These are phyloP conservation scores for Solanum appendiculatum DNA, from an alignment of 257 asterid genomes.

Conservation along the genomic window DNA sequence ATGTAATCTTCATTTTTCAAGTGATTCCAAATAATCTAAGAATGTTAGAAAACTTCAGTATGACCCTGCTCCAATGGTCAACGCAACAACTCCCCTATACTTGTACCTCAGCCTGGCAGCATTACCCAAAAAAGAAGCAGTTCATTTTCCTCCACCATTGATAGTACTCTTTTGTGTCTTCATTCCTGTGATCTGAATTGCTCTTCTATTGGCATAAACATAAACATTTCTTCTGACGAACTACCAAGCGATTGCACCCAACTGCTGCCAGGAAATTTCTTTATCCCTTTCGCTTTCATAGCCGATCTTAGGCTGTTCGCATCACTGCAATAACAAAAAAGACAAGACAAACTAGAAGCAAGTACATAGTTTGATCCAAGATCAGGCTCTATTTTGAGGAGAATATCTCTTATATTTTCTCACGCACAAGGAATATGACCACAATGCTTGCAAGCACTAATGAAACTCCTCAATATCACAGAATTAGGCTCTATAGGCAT, in stretches of 20 bases:
- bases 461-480: too few species aligned
- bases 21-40: background rate
- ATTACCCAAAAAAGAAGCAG: background rate
- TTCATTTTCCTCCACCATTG: background rate
- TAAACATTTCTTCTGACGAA: background rate
- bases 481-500: too few species aligned
- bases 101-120: background rate
- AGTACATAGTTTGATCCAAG: conserved; percentile 68
- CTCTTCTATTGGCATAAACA: background rate
- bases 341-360: conserved; percentile 28
- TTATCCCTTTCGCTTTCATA: conserved; percentile 44
- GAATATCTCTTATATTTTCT: conserved; percentile 25
- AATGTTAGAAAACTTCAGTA: background rate
- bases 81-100: background rate
- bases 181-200: background rate
- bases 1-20: background rate
- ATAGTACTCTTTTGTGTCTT: background rate
- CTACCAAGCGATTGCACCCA: conserved; percentile 29
- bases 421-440: too few species aligned
- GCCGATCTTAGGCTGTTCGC: conserved; percentile 21
- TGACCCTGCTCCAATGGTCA: background rate
- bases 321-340: conserved; percentile 11
- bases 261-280: conserved; percentile 53
- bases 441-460: too few species aligned
- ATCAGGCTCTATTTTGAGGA: conserved; percentile 52